Conservation (phyloP, 164 flowering plant species). For the Vitis rotundifolia region DNA sequence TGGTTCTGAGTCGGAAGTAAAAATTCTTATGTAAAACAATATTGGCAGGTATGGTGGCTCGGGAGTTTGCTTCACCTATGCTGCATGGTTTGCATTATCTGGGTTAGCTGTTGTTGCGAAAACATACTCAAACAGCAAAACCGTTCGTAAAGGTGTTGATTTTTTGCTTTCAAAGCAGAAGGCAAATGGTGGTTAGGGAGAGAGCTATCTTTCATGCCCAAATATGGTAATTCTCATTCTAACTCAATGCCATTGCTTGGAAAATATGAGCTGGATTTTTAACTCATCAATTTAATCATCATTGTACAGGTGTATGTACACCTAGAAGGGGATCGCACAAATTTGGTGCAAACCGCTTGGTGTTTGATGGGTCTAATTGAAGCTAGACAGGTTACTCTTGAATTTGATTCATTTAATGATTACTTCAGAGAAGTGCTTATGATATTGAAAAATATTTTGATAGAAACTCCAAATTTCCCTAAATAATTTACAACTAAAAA, state of each 20-base stretch:
- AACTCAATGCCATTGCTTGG: too few relatives aligned
- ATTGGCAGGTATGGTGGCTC: slow-evolving; percentile 51
- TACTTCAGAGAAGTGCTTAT: too few relatives aligned
- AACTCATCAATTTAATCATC: too few relatives aligned
- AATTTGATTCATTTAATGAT: background rate
- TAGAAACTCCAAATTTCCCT: too few relatives aligned
- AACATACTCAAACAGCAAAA: slow-evolving; percentile 30
- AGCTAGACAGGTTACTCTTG: slow-evolving; percentile 47
- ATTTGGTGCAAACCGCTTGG: slow-evolving; percentile 61
- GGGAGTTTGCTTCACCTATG: slow-evolving; percentile 58
- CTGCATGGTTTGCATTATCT: slow-evolving; percentile 43
- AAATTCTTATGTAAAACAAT: background rate
- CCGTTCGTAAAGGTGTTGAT: slow-evolving; percentile 36
- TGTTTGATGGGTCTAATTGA: slow-evolving; percentile 58
- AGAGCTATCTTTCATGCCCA: slow-evolving; percentile 53
- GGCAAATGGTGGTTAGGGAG: slow-evolving; percentile 62
- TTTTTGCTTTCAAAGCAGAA: slow-evolving; percentile 41
- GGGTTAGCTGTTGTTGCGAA: slow-evolving; percentile 45
- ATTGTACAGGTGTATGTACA: slow-evolving; percentile 44
- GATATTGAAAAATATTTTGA: too few relatives aligned
- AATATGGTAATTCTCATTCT: slow-evolving; percentile 27
- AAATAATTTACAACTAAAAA: too few relatives aligned
- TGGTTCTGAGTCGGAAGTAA: background rate
- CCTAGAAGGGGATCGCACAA: slow-evolving; percentile 38
- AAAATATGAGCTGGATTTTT: too few relatives aligned